Evolutionary conservation across 495 filamentous ascomycete genomes (phyloP), one percentile per base, ranked within the genome.

Genomic region (Poronia punctata): DNA sequence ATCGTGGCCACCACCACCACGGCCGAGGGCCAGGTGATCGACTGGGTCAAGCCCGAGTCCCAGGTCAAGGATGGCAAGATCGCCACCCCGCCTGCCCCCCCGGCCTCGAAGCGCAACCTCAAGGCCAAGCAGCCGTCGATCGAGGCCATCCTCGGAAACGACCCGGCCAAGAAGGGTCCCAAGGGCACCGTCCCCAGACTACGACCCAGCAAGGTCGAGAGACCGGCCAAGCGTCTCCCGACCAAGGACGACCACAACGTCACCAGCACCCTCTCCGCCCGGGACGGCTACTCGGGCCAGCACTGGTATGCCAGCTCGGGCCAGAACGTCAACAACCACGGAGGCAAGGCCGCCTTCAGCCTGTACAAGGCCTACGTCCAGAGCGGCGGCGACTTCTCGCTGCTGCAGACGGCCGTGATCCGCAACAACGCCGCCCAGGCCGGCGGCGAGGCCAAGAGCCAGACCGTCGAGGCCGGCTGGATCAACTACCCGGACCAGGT

Each of bases 381-480:
- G 23, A 49, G 19, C 42, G 11, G 8, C 26, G 35, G 26, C 11
- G 54, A 58, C 32, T 58, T 55, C 45, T 58, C 54, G 7, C 40
- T 58, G 5, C 45, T 58, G n/a, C 54, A 58, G 38, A 50, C 45
- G 1, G 52, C 54, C 11, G 46, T 58, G 7, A 50, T 43, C 35
- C 26, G 36, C 5, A 18, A 16, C 26, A 26, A 19, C 29, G 38
- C 38, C 7, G 21, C 21, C 9, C 29, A 41, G 9, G 38, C 38
- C 3, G 29, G 29, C 10, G 14, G 14, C 11, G 35, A 15, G 3
- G 15, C 20, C 19, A 20, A 28, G 10, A 16, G 37, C 10, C 54
- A 58, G 48, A 58, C 54, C 10, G 38, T 58, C n/a, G 54, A 58
- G 21, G 52, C 48, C 12, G 54, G 54, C 3, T 58, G 54, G 54